These are phyloP conservation scores for Helicocarpus griseus DNA, from an alignment of 2,329 filamentous ascomycete genomes.

Conservation along the genomic window DNA sequence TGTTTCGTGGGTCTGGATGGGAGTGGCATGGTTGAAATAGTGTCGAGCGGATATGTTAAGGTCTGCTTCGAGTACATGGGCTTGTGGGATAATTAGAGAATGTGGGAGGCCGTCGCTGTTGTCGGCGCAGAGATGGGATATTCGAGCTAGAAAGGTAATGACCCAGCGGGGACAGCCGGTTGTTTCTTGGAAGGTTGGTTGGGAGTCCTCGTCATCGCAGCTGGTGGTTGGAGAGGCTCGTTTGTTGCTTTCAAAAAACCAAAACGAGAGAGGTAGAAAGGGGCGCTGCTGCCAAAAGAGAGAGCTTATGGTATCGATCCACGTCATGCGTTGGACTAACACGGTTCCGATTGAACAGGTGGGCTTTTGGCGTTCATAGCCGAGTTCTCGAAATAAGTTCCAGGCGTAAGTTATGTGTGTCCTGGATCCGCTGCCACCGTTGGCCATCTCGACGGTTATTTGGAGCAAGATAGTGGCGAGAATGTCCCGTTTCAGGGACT, in stretches of 20 bases:
- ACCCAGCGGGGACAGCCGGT: slow-evolving; percentile 3
- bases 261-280: neutral
- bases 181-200: slow-evolving; percentile 2
- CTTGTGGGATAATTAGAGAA: neutral
- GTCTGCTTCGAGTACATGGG: neutral
- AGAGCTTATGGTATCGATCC: slow-evolving; percentile 1
- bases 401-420: slow-evolving; percentile 1
- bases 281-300: slow-evolving; percentile 1
- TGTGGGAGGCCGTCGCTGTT: neutral
- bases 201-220: neutral
- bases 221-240: neutral
- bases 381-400: slow-evolving; percentile 1
- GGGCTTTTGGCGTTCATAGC: neutral
- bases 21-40: neutral
- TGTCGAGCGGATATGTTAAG: neutral
- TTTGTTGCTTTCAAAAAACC: neutral
- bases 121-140: slow-evolving; percentile 1
- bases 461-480: slow-evolving; percentile 2
- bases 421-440: neutral
- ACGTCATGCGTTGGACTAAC: slow-evolving; percentile 1
- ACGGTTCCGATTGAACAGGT: neutral
- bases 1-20: neutral
- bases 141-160: neutral
- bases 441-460: slow-evolving; percentile 2
- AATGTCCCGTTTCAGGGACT: neutral